Evolutionary conservation across 2,329 filamentous ascomycete genomes (phyloP).

Genomic region (Penicillium sp.): DNA sequence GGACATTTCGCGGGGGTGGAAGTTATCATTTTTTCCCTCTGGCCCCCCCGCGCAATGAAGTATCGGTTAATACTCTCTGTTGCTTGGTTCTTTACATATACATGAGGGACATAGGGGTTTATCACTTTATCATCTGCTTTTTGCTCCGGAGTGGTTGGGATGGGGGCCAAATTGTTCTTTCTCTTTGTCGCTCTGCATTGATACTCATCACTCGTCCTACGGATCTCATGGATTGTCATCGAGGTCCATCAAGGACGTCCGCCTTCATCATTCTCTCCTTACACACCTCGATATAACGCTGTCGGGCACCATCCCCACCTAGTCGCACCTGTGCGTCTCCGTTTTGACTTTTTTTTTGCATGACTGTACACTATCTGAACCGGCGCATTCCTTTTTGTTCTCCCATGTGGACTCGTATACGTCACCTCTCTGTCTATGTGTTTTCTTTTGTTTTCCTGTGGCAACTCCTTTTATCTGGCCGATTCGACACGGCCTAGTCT

Average conservation of each 20-base stretch:
- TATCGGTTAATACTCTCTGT: slow-evolving; percentile 31
- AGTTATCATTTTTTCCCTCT: slow-evolving; percentile 11
- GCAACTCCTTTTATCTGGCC: slow-evolving; percentile 15
- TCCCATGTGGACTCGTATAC: slow-evolving; percentile 19
- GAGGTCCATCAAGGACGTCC: slow-evolving; percentile 11
- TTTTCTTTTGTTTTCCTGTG: slow-evolving; percentile 14
- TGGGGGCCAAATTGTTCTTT: slow-evolving; percentile 20
- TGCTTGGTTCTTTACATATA: slow-evolving; percentile 37
- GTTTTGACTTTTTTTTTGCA: slow-evolving; percentile 25
- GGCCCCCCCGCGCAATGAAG: slow-evolving; percentile 6
- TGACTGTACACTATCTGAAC: slow-evolving; percentile 33
- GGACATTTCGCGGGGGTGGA: slow-evolving; percentile 14
- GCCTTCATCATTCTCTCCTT: slow-evolving; percentile 14
- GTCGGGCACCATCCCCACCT: slow-evolving; percentile 1
- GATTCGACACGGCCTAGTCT: slow-evolving; percentile 8
- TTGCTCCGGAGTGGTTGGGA: slow-evolving; percentile 26
- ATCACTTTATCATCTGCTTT: slow-evolving; percentile 22
- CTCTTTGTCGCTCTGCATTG: slow-evolving; percentile 22
- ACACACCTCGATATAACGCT: slow-evolving; percentile 19
- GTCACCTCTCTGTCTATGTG: slow-evolving; percentile 14
- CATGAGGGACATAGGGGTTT: slow-evolving; percentile 36
- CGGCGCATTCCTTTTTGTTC: slow-evolving; percentile 23
- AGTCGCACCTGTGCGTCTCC: slow-evolving; percentile 16
- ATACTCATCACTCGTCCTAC: slow-evolving; percentile 19
- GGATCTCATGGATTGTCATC: slow-evolving; percentile 22